Evolutionary conservation across 371 early-diverging fungal genomes (phyloP).

Genomic region (Rhizomucor pusillus): DNA sequence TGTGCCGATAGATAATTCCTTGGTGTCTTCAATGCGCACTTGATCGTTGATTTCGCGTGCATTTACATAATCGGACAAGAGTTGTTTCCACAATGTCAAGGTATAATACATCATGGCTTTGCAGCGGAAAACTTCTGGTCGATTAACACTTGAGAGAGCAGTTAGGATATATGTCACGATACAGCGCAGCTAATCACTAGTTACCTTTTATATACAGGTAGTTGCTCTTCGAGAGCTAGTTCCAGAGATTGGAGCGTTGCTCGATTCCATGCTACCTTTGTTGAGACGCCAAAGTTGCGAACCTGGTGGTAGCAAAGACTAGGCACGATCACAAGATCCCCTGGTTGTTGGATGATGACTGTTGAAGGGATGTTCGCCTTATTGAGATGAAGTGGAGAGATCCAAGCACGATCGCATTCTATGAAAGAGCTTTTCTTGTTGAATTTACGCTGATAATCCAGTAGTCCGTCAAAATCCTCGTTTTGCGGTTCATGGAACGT

Average conservation of each 20-base stretch:
- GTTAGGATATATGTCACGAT: neutral
- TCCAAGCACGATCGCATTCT: conserved; percentile 42
- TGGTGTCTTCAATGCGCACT: neutral
- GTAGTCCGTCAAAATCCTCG: neutral
- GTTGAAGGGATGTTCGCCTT: conserved; percentile 12
- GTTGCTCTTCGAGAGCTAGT: conserved; percentile 21
- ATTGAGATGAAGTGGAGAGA: conserved; percentile 1
- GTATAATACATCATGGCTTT: conserved; percentile 27
- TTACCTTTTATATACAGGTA: conserved; percentile 24
- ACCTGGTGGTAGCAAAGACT: conserved; percentile 43
- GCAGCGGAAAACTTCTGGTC: conserved; percentile 37
- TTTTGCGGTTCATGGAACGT: conserved; percentile 4
- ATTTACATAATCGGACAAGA: neutral
- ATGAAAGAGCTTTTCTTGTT: conserved; percentile 21
- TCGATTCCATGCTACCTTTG: conserved; percentile 43
- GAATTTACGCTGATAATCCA: neutral
- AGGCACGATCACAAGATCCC: conserved; percentile 41
- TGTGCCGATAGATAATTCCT: too few relatives aligned
- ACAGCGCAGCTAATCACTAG: too few relatives aligned
- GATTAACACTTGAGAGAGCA: conserved; percentile 6
- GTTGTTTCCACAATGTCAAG: neutral
- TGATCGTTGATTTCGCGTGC: neutral
- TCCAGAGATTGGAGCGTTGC: conserved; percentile 22
- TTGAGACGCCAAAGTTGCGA: conserved; percentile 24
- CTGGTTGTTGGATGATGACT: conserved; percentile 27